phyloP scores from a whole-genome alignment of 108 stramenopile genomes.

The Cyclotella kingstonii region DNA sequence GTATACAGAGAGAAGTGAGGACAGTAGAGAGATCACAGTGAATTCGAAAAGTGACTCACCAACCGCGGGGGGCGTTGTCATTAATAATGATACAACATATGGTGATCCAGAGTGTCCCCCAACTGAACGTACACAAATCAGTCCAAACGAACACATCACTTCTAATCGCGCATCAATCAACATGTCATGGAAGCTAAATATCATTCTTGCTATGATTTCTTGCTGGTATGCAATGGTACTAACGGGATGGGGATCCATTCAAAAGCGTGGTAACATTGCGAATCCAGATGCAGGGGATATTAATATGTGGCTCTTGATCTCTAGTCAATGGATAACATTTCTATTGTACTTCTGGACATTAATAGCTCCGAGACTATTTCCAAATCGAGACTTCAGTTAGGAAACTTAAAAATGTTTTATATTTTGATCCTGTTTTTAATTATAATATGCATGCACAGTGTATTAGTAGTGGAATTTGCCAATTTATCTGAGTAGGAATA shows the following conservation, averaged over 20 bases:
- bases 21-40: slow-evolving; percentile 14
- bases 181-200: slow-evolving; percentile 84
- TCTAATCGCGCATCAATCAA: slow-evolving; percentile 6
- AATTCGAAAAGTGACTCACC: slow-evolving; percentile 7
- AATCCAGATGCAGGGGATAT: slow-evolving; percentile 77
- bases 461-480: not conserved
- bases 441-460: no score
- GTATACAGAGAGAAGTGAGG: slow-evolving; percentile 24
- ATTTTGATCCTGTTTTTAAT: no score
- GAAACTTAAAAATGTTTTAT: no score
- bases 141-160: not conserved
- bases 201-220: slow-evolving; percentile 62
- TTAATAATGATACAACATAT: slow-evolving; percentile 16
- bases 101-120: slow-evolving; percentile 41
- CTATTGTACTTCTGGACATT: slow-evolving; percentile 90
- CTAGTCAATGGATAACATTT: slow-evolving; percentile 86
- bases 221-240: slow-evolving; percentile 89
- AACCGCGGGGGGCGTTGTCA: slow-evolving; percentile 45
- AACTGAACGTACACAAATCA: not conserved
- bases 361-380: slow-evolving; percentile 85
- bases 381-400: slow-evolving; percentile 94
- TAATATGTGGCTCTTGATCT: slow-evolving; percentile 92
- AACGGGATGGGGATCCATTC: slow-evolving; percentile 88
- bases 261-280: slow-evolving; percentile 60
- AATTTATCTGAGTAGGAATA: no score